Conservation (phyloP, 768 basidiomycete species). For the Cyclocybe cylindracea region DNA sequence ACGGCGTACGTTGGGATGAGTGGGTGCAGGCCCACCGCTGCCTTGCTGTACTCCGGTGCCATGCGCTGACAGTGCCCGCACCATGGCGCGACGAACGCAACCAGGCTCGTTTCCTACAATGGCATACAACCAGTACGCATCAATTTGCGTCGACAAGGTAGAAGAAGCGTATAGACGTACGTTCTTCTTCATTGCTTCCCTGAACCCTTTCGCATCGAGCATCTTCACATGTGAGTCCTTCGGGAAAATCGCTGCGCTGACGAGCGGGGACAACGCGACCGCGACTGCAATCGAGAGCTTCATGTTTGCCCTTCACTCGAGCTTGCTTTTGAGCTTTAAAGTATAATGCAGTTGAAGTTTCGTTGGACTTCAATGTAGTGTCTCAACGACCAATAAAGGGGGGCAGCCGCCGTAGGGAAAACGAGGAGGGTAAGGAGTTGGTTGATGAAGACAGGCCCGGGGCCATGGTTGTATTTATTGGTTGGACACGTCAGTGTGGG, state of each 20-base stretch:
- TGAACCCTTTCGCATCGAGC: slow-evolving; percentile 71
- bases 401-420: neutral
- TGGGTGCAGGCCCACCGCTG: slow-evolving; percentile 76
- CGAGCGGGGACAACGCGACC: slow-evolving; percentile 44
- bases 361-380: too few relatives aligned
- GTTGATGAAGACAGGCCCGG: neutral
- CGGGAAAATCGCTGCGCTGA: slow-evolving; percentile 49
- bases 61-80: slow-evolving; percentile 90
- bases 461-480: slow-evolving; percentile 22
- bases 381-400: too few relatives aligned
- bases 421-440: slow-evolving; percentile 3
- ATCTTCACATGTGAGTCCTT: slow-evolving; percentile 66
- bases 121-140: neutral
- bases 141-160: neutral
- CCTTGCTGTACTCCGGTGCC: slow-evolving; percentile 84
- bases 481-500: too few relatives aligned
- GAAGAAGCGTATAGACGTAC: slow-evolving; percentile 41
- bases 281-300: slow-evolving; percentile 42
- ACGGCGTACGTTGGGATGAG: slow-evolving; percentile 88
- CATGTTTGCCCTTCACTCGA: slow-evolving; percentile 7
- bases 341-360: too few relatives aligned
- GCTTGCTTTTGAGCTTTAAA: too few relatives aligned
- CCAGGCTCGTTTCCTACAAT: slow-evolving; percentile 66
- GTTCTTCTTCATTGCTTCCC: slow-evolving; percentile 70
- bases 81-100: slow-evolving; percentile 95